These are phyloP conservation scores for Tetradesmus lagerheimii DNA, from an alignment of 139 green algal genomes.

Conservation along the genomic window DNA sequence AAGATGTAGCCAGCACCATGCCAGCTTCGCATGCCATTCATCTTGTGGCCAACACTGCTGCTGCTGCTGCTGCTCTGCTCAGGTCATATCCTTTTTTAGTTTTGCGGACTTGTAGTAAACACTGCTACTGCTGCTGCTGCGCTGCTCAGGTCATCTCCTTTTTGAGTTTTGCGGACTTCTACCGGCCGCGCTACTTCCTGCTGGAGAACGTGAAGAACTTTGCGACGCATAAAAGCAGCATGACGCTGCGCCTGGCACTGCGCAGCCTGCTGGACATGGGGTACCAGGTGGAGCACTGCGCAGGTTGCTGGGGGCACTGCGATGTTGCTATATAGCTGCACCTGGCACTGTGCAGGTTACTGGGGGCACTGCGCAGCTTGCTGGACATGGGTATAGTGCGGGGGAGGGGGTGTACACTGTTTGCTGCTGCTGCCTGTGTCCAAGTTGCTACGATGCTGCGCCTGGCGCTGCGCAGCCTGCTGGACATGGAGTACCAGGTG, in stretches of 20 bases:
- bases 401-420: too few species aligned
- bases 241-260: conserved; percentile 93
- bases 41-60: neutral
- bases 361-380: conserved; percentile 84
- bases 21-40: too few species aligned
- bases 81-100: conserved; percentile 93
- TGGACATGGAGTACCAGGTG: conserved; percentile 98
- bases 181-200: conserved; percentile 94
- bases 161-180: conserved; percentile 93
- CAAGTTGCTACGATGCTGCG: conserved; percentile 96
- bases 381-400: conserved; percentile 98
- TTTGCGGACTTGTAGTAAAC: conserved; percentile 89
- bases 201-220: conserved; percentile 99
- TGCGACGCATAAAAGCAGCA: conserved; percentile 93
- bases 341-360: conserved; percentile 88
- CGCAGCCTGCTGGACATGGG: conserved; percentile 95
- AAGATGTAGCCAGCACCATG: too few species aligned
- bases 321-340: too few species aligned
- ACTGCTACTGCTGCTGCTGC: neutral
- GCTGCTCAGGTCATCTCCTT: conserved; percentile 88
- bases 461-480: conserved; percentile 87
- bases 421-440: too few species aligned
- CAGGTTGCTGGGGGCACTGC: too few species aligned
- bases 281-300: conserved; percentile 85
- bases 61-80: neutral